Evolutionary conservation across 257 asterid genomes (phyloP), one percentile per base, ranked within the genome.

Genomic region (Knoxia roxburghii): DNA sequence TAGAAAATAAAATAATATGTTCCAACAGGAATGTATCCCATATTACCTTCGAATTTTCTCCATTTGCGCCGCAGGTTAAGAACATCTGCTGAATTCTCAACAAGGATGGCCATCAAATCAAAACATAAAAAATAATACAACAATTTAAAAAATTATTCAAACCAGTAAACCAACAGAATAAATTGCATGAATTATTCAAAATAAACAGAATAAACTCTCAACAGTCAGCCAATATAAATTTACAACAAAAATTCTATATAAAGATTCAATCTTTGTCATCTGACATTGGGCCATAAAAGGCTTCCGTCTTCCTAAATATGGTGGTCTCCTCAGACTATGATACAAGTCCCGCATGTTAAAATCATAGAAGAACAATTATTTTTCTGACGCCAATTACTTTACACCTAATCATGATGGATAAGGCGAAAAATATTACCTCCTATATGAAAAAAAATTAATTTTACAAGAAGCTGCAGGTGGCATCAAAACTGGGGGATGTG

Each of bases 401-500:
- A 11, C 35, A 65, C 39, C 68, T 51, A 27, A 49, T 53, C 13
- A 75, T 68, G 14, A 13, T 29, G 7, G 57, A 66, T 49, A 18
- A 48, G 51, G n/a, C n/a, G 41, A 35, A 57, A 72, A 78, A 21
- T 15, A 72, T 8, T 69, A 11, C 23, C 45, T 24, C 41, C 37
- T 23, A 54, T 26, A 65, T 11, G 8, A 5, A 27, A 5, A 27
- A 48, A 35, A 54, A 39, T 55, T 60, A 60, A 32, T 56, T 67
- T 64, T 69, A 63, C 68, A 73, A 43, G 64, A 46, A n/a, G 23
- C 40, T 67, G 18, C 18, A 62, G 68, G n/a, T 23, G 53, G 68
- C 66, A 69, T 67, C 84, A 80, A 80, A 76, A 76, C 72, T 73
- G 59, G 45, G 40, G 63, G 48, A 10, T 6, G 14, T 6, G 11